phyloP scores from a whole-genome alignment of 2,329 filamentous ascomycete genomes.

The Fusarium ambrosium region DNA sequence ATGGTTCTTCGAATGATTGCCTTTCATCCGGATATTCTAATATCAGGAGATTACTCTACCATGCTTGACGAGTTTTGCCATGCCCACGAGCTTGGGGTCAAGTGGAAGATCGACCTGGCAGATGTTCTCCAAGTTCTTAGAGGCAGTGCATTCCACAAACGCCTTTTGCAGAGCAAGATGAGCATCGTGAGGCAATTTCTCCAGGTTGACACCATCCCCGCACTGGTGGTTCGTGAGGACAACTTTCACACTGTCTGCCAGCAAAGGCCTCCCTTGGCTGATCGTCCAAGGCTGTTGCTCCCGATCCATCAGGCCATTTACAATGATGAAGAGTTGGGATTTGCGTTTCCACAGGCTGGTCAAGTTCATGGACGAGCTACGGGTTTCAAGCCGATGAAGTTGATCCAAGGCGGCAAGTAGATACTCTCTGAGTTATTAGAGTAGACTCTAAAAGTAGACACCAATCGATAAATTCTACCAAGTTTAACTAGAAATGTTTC shows the following conservation, averaged over 20 bases:
- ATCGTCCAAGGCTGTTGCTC: neutral
- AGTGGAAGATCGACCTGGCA: slow-evolving; percentile 1
- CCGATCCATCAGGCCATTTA: slow-evolving; percentile 7
- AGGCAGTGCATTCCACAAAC: neutral
- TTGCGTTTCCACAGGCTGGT: slow-evolving; percentile 2
- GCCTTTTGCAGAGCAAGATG: neutral
- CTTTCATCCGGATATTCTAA: neutral
- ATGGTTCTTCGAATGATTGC: slow-evolving; percentile 1
- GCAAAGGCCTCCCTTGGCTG: neutral
- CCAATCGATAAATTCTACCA: neutral
- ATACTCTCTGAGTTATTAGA: neutral
- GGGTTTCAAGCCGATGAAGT: neutral
- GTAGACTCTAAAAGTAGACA: neutral
- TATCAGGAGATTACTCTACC: neutral
- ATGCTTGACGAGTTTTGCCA: neutral
- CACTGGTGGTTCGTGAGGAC: slow-evolving; percentile 2
- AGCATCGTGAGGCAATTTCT: neutral
- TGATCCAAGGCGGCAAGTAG: neutral
- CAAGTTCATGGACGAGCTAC: neutral
- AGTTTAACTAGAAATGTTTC: neutral
- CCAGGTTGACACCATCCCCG: neutral
- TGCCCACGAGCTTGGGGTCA: neutral
- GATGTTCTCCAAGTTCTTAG: neutral
- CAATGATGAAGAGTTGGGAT: neutral
- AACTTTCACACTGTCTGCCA: slow-evolving; percentile 6